phyloP scores from a whole-genome alignment of 2,329 filamentous ascomycete genomes.

The Laburnicola sp. region DNA sequence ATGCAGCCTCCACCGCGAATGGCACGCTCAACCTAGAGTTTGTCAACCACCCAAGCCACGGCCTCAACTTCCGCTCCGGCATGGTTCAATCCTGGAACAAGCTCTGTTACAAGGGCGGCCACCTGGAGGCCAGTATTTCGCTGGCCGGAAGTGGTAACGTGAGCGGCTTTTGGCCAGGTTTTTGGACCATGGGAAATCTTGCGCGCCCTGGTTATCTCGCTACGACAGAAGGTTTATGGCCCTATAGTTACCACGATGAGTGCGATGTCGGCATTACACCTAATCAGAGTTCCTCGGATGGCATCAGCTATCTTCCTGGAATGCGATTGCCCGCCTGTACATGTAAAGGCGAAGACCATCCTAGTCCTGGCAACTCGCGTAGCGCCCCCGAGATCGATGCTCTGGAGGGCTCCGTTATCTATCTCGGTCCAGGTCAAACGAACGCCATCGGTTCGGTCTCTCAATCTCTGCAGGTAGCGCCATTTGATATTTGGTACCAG shows the following conservation, averaged over 20 bases:
- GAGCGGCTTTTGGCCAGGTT: conserved; percentile 73
- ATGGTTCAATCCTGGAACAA: conserved; percentile 78
- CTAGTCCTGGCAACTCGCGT: conserved; percentile 65
- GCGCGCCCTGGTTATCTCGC: conserved; percentile 69
- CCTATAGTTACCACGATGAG: conserved; percentile 69
- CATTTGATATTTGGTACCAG: conserved; percentile 71
- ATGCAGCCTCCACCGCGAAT: conserved; percentile 64
- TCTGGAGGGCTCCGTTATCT: conserved; percentile 66
- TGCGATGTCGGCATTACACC: conserved; percentile 73
- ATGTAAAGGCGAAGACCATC: conserved; percentile 66
- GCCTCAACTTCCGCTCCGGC: conserved; percentile 68
- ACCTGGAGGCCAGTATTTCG: conserved; percentile 70
- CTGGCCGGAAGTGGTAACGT: conserved; percentile 68
- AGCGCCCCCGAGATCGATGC: conserved; percentile 73
- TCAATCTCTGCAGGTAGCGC: conserved; percentile 68
- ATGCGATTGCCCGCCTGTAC: conserved; percentile 72
- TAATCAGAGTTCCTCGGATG: conserved; percentile 70
- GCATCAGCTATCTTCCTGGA: conserved; percentile 67
- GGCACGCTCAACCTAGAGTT: conserved; percentile 67
- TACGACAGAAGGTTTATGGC: conserved; percentile 74
- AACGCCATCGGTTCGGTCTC: conserved; percentile 64
- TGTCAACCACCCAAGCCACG: conserved; percentile 66
- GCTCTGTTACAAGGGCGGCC: conserved; percentile 71
- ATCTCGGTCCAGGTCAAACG: conserved; percentile 54
- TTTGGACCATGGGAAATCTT: conserved; percentile 76